A percentile compares a stretch with the other conserved stretches of the same genome.
phyloP scores from a whole-genome alignment of 345 rosid genomes.

The Citrus australasica region DNA sequence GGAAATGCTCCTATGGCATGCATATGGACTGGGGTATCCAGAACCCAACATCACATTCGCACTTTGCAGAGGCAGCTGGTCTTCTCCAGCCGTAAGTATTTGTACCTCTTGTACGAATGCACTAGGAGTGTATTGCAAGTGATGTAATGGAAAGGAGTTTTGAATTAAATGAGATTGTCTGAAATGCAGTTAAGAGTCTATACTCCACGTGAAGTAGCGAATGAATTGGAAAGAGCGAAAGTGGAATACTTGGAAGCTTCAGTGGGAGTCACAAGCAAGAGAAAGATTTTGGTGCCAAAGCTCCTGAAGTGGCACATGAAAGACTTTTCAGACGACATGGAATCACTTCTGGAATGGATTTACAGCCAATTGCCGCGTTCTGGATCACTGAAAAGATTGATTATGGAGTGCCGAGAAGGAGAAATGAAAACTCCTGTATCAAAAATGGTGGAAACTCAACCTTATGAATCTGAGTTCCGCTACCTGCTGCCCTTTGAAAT shows the following conservation, averaged over 20 bases:
- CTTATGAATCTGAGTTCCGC: constrained; percentile 75
- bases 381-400: constrained; percentile 52
- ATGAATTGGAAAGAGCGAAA: constrained; percentile 70
- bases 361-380: constrained; percentile 80
- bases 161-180: background rate
- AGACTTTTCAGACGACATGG: constrained; percentile 83
- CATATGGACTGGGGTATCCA: constrained; percentile 84
- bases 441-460: constrained; percentile 67
- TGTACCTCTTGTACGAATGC: background rate
- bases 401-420: constrained; percentile 67
- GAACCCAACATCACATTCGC: constrained; percentile 89
- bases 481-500: constrained; percentile 52
- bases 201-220: constrained; percentile 62
- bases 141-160: background rate
- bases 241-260: constrained; percentile 83
- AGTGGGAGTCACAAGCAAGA: constrained; percentile 71
- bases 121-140: background rate
- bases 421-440: constrained; percentile 43
- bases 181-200: constrained; percentile 71
- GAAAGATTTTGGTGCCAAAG: constrained; percentile 74
- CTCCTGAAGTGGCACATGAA: constrained; percentile 87
- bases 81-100: constrained; percentile 85
- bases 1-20: constrained; percentile 68
- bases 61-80: constrained; percentile 89
- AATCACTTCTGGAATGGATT: constrained; percentile 82